phyloP scores from a whole-genome alignment of 495 filamentous ascomycete genomes.

The Lasiosphaeris hirsuta region DNA sequence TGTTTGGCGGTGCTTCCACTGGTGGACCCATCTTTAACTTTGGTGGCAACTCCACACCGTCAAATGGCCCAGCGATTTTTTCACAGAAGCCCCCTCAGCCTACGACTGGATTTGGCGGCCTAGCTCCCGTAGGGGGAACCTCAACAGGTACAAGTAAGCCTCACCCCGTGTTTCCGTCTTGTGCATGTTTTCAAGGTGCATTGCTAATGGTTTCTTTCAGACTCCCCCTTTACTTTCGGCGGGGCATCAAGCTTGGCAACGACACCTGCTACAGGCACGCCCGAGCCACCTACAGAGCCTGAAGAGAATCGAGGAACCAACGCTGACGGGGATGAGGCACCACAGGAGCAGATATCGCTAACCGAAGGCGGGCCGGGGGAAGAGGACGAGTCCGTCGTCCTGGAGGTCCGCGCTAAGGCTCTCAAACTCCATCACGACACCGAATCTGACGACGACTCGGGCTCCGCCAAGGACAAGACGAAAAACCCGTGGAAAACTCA shows the following conservation, averaged over 20 bases:
- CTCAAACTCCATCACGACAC: constrained; percentile 45
- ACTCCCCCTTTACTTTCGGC: constrained; percentile 45
- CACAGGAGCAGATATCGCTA: constrained; percentile 60
- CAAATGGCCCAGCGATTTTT: constrained; percentile 18
- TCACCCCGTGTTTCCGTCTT: constrained; percentile 6
- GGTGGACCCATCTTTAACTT: constrained; percentile 22
- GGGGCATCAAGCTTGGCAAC: constrained; percentile 52
- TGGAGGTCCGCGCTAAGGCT: constrained; percentile 62
- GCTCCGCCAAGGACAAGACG: constrained; percentile 27
- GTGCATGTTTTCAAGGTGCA: background rate
- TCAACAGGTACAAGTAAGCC: constrained; percentile 44
- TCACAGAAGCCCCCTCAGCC: constrained; percentile 24
- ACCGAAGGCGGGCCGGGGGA: constrained; percentile 62
- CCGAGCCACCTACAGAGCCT: constrained; percentile 52
- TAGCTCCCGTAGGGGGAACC: constrained; percentile 37
- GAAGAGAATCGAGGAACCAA: constrained; percentile 49
- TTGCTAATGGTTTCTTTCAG: constrained; percentile 29
- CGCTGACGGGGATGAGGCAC: constrained; percentile 46
- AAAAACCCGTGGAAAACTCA: constrained; percentile 54
- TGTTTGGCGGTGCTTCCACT: constrained; percentile 10
- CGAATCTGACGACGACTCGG: constrained; percentile 35
- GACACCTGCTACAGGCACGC: constrained; percentile 60
- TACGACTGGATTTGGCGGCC: constrained; percentile 26
- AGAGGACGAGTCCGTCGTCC: constrained; percentile 63
- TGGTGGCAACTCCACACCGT: constrained; percentile 19